Conservation (phyloP, 169 alveolate genomes). For the Besnoitia besnoiti region DNA sequence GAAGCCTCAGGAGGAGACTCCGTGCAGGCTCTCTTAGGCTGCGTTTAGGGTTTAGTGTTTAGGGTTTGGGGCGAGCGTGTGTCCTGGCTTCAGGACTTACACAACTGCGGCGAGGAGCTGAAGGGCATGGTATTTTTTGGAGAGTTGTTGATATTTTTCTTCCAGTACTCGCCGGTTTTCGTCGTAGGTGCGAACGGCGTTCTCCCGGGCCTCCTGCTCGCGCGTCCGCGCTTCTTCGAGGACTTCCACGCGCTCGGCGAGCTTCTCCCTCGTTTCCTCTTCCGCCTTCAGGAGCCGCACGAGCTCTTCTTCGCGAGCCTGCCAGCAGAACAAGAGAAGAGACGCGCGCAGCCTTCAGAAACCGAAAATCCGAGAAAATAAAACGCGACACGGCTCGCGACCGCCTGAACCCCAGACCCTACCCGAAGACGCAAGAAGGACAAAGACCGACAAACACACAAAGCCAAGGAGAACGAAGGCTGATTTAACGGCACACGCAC, state of each 20-base stretch:
- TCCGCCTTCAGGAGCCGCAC: neutral
- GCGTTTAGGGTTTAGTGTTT: too few relatives aligned
- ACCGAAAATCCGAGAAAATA: neutral
- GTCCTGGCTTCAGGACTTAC: neutral
- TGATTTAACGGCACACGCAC: too few relatives aligned
- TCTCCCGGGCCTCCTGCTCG: neutral
- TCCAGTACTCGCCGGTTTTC: neutral
- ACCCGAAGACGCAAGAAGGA: too few relatives aligned
- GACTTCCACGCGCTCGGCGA: neutral
- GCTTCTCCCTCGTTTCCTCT: neutral
- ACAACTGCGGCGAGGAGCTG: neutral
- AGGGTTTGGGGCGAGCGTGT: too few relatives aligned
- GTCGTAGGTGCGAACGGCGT: neutral
- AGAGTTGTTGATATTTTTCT: neutral
- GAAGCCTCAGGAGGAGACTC: too few relatives aligned
- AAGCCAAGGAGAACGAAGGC: too few relatives aligned
- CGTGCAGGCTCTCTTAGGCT: too few relatives aligned
- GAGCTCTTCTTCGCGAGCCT: neutral
- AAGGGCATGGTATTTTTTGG: neutral
- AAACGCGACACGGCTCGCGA: too few relatives aligned
- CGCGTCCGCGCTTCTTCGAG: neutral
- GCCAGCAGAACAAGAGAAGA: neutral
- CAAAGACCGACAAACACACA: too few relatives aligned
- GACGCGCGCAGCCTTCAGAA: too few relatives aligned
- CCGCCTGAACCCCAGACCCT: too few relatives aligned